Evolutionary conservation across 192 early-diverging fungal genomes (phyloP).

Genomic region (Coemansia sp.): DNA sequence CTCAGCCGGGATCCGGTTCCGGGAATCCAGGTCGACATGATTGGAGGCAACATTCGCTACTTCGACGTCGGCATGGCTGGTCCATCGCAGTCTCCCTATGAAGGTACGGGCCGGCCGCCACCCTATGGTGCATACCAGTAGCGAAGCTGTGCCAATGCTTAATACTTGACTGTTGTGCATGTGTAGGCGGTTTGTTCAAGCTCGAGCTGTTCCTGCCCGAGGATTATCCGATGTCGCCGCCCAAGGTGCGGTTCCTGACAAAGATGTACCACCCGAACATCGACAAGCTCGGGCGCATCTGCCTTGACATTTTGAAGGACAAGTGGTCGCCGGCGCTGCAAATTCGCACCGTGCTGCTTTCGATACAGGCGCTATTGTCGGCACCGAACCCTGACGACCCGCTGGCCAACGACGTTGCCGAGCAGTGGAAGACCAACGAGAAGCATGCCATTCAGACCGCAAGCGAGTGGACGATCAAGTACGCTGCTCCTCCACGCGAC

Average conservation of each 20-base stretch:
- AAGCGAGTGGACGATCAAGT: slow-evolving; percentile 32
- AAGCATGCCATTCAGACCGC: slow-evolving; percentile 83
- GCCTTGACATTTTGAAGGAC: slow-evolving; percentile 98
- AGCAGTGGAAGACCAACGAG: slow-evolving; percentile 98
- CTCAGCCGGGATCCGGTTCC: slow-evolving; percentile 91
- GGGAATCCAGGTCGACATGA: slow-evolving; percentile 82
- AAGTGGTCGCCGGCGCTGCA: slow-evolving; percentile 99
- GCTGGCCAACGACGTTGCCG: slow-evolving; percentile 95
- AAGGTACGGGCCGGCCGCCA: slow-evolving; percentile 59
- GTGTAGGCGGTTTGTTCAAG: slow-evolving; percentile 82
- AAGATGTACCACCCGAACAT: slow-evolving; percentile 99
- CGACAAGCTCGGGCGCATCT: slow-evolving; percentile 96
- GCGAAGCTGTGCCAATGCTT: not conserved
- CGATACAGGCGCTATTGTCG: slow-evolving; percentile 93
- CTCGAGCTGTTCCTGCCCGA: slow-evolving; percentile 96
- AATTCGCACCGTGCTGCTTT: slow-evolving; percentile 95
- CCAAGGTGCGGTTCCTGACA: slow-evolving; percentile 96
- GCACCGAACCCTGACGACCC: slow-evolving; percentile 99
- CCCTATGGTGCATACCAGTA: not conserved
- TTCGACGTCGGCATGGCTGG: slow-evolving; percentile 94
- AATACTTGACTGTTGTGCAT: too few relatives aligned
- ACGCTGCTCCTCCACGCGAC: slow-evolving; percentile 13
- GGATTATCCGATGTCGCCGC: slow-evolving; percentile 97
- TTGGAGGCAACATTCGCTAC: slow-evolving; percentile 94
- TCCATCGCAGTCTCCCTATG: slow-evolving; percentile 89